Conservation (phyloP, 495 filamentous ascomycete genomes). For the Monascus purpureus region DNA sequence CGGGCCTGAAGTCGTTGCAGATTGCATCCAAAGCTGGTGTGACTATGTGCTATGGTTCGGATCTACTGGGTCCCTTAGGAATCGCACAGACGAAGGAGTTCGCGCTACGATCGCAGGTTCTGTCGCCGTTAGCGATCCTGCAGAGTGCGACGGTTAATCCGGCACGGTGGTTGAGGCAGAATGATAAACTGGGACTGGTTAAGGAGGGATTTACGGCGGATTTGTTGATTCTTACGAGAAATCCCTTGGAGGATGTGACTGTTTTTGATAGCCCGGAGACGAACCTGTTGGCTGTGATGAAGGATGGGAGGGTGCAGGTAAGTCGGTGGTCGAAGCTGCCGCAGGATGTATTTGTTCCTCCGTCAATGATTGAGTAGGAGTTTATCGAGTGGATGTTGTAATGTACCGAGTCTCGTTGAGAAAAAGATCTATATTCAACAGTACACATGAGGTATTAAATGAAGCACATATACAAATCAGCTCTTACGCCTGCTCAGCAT, state of each 20-base stretch:
- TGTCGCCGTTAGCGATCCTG: constrained; percentile 28
- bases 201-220: constrained; percentile 27
- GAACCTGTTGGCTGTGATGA: constrained; percentile 33
- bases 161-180: constrained; percentile 29
- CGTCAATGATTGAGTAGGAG: constrained; percentile 1
- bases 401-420: too few species aligned
- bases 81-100: constrained; percentile 37
- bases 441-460: too few species aligned
- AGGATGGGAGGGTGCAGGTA: constrained; percentile 32
- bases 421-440: too few species aligned
- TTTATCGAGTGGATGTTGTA: background rate
- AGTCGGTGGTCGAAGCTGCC: constrained; percentile 28
- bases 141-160: constrained; percentile 38
- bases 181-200: constrained; percentile 29
- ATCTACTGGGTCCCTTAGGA: constrained; percentile 35
- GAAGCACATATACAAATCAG: too few species aligned
- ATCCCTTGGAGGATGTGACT: constrained; percentile 38
- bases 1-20: constrained; percentile 28
- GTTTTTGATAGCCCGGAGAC: constrained; percentile 32
- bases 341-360: constrained; percentile 15
- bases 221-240: constrained; percentile 26
- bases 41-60: constrained; percentile 41
- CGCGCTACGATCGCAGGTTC: constrained; percentile 25
- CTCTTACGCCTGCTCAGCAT: constrained; percentile 19
- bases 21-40: constrained; percentile 34